Percentiles rank a stretch among this genome's conserved stretches.
Conservation (phyloP, 306 rosid species). For the Malus orientalis region DNA sequence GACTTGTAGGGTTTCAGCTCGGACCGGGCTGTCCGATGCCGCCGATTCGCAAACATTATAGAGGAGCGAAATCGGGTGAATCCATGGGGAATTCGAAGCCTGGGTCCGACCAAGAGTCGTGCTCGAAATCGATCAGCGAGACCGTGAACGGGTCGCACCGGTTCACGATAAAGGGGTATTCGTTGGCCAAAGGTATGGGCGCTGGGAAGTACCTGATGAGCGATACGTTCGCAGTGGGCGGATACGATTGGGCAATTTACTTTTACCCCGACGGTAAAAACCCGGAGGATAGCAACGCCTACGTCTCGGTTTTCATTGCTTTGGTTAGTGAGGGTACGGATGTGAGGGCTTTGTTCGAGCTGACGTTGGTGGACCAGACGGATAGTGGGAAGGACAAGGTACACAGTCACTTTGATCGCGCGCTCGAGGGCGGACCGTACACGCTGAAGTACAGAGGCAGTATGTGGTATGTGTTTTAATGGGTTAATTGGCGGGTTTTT, state of each 20-base stretch:
- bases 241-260: slow-evolving; percentile 90
- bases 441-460: slow-evolving; percentile 86
- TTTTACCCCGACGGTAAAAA: slow-evolving; percentile 92
- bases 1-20: slow-evolving; percentile 21
- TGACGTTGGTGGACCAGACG: slow-evolving; percentile 70
- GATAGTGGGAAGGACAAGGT: slow-evolving; percentile 68
- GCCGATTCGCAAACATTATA: slow-evolving; percentile 10
- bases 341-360: slow-evolving; percentile 78
- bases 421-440: slow-evolving; percentile 87
- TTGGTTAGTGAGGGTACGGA: slow-evolving; percentile 81
- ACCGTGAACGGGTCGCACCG: slow-evolving; percentile 79
- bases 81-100: slow-evolving; percentile 37
- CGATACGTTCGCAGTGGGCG: slow-evolving; percentile 77
- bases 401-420: slow-evolving; percentile 89
- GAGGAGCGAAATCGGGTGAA: slow-evolving; percentile 24
- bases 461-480: slow-evolving; percentile 60
- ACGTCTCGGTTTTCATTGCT: slow-evolving; percentile 84
- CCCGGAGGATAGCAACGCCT: slow-evolving; percentile 67
- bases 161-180: slow-evolving; percentile 70
- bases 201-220: slow-evolving; percentile 74
- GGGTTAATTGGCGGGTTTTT: not conserved
- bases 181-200: slow-evolving; percentile 93
- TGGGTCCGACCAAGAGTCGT: slow-evolving; percentile 31
- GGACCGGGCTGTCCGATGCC: not conserved
- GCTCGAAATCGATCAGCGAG: slow-evolving; percentile 67